phyloP scores from a whole-genome alignment of 169 alveolate species.

The Cryptosporidium tyzzeri region DNA sequence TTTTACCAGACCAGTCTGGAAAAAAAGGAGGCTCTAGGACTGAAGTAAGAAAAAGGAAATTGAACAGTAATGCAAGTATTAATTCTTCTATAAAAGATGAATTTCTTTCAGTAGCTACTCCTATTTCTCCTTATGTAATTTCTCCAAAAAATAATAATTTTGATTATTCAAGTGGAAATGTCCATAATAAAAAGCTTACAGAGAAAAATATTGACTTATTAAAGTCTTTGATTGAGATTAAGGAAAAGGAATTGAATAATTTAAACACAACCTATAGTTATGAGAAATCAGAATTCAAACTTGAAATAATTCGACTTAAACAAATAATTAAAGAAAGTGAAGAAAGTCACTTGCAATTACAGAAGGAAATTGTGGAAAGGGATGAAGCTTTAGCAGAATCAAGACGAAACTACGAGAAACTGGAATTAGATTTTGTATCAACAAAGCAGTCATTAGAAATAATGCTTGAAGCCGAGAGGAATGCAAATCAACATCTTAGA shows the following conservation, averaged over 20 bases:
- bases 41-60: conserved; percentile 50
- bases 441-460: conserved; percentile 39
- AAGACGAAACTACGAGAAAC: background rate
- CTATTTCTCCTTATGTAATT: conserved; percentile 63
- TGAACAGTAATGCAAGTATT: background rate
- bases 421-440: conserved; percentile 23
- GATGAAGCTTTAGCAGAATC: conserved; percentile 30
- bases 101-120: conserved; percentile 35
- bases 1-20: conserved; percentile 3
- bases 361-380: conserved; percentile 21
- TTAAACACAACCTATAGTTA: conserved; percentile 45
- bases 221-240: conserved; percentile 57
- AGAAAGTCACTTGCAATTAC: conserved; percentile 11
- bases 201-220: conserved; percentile 50
- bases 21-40: background rate
- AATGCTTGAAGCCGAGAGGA: conserved; percentile 52
- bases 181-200: conserved; percentile 25
- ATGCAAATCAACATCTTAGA: conserved; percentile 28
- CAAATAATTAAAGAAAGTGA: conserved; percentile 47
- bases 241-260: conserved; percentile 34
- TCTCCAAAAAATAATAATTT: conserved; percentile 35
- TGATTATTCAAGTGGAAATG: conserved; percentile 2
- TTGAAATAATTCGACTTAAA: conserved; percentile 51
- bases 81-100: conserved; percentile 5
- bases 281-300: conserved; percentile 58